A percentile compares a stretch with the other conserved stretches of the same genome.
These are phyloP conservation scores for Debaryomycetaceae sp. DNA, from an alignment of 1,139 yeast genomes.

Conservation along the genomic window DNA sequence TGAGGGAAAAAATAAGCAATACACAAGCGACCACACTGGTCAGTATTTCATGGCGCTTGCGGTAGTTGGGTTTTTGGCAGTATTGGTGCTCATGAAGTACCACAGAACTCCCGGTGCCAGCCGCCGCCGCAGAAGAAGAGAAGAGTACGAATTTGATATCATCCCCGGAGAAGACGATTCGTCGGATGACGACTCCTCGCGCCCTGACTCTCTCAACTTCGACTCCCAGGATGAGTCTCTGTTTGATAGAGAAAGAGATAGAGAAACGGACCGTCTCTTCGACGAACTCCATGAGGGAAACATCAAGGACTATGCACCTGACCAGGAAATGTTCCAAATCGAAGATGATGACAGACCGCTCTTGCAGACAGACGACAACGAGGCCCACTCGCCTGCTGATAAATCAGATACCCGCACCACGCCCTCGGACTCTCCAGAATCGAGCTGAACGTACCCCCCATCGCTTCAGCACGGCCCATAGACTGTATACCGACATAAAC, in stretches of 20 bases:
- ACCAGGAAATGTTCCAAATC: slow-evolving; percentile 42
- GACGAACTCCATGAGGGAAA: slow-evolving; percentile 38
- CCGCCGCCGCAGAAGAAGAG: slow-evolving; percentile 62
- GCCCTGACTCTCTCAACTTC: slow-evolving; percentile 18
- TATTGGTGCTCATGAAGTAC: slow-evolving; percentile 51
- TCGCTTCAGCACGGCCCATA: not conserved
- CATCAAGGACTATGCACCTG: slow-evolving; percentile 30
- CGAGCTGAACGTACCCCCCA: too few species aligned
- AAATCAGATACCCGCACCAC: not conserved
- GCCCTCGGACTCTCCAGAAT: not conserved
- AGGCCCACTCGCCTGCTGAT: slow-evolving; percentile 1
- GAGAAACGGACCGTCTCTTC: slow-evolving; percentile 39
- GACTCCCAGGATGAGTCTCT: slow-evolving; percentile 14
- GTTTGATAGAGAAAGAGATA: slow-evolving; percentile 17
- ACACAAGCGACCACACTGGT: slow-evolving; percentile 40
- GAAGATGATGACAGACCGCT: slow-evolving; percentile 31
- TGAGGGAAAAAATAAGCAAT: slow-evolving; percentile 31
- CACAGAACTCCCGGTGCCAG: slow-evolving; percentile 47
- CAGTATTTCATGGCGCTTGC: slow-evolving; percentile 60
- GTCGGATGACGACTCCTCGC: slow-evolving; percentile 12
- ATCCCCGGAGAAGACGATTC: slow-evolving; percentile 64
- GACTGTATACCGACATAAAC: not conserved
- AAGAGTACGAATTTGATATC: slow-evolving; percentile 75
- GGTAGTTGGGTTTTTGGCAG: slow-evolving; percentile 54
- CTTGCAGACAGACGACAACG: slow-evolving; percentile 1